Evolutionary conservation across 441 rosid species (phyloP).

Genomic region (Manihot esculenta): DNA sequence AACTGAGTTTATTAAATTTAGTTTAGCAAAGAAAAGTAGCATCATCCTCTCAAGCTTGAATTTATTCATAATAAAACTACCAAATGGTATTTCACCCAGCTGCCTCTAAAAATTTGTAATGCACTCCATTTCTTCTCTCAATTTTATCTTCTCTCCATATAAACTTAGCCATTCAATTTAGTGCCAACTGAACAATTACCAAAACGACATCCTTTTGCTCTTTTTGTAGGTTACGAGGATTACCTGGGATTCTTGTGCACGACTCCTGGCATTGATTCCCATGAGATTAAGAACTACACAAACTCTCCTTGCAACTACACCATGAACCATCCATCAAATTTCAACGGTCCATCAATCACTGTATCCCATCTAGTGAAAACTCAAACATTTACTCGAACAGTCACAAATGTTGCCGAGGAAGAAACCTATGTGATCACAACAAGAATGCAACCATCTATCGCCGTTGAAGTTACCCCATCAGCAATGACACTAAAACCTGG

Average conservation of each 20-base stretch:
- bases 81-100: too few species aligned
- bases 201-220: not conserved
- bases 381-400: constrained; percentile 65
- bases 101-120: too few species aligned
- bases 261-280: constrained; percentile 77
- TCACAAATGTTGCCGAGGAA: constrained; percentile 72
- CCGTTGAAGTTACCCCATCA: constrained; percentile 78
- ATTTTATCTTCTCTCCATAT: too few species aligned
- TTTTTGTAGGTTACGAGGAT: constrained; percentile 82
- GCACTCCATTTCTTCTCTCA: too few species aligned
- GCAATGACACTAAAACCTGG: constrained; percentile 79
- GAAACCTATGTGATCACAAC: constrained; percentile 80
- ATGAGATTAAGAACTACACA: constrained; percentile 78
- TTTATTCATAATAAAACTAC: too few species aligned
- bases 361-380: constrained; percentile 74
- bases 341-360: constrained; percentile 86
- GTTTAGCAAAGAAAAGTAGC: too few species aligned
- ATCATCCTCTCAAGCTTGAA: too few species aligned
- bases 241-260: constrained; percentile 92
- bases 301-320: constrained; percentile 70
- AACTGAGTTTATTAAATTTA: too few species aligned
- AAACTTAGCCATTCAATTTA: not conserved
- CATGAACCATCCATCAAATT: constrained; percentile 77
- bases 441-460: constrained; percentile 80
- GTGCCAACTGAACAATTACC: not conserved